Evolutionary conservation across 2,329 filamentous ascomycete genomes (phyloP).

Genomic region (Sporothrix schenckii): DNA sequence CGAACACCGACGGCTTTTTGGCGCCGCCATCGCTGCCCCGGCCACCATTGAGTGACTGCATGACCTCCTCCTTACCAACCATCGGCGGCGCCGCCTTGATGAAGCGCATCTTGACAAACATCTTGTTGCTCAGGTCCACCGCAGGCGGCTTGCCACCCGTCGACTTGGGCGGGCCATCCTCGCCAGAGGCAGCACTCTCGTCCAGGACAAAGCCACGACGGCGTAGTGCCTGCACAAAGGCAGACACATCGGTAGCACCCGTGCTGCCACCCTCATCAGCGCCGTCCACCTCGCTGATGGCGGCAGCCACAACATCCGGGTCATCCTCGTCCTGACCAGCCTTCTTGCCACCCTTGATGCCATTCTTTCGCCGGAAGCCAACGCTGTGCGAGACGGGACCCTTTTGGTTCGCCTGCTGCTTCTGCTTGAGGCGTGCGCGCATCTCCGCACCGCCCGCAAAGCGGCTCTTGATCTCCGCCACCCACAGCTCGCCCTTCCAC

Average conservation of each 20-base stretch:
- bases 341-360: conserved; percentile 49
- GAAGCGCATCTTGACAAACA: conserved; percentile 98
- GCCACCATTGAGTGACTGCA: conserved; percentile 23
- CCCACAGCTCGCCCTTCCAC: conserved; percentile 95
- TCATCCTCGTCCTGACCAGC: conserved; percentile 53
- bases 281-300: conserved; percentile 62
- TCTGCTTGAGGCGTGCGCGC: conserved; percentile 36
- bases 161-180: conserved; percentile 45
- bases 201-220: conserved; percentile 82
- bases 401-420: conserved; percentile 44
- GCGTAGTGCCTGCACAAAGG: conserved; percentile 81
- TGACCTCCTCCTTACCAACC: conserved; percentile 71
- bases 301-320: conserved; percentile 72
- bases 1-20: conserved; percentile 59
- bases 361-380: conserved; percentile 55
- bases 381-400: conserved; percentile 68
- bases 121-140: conserved; percentile 86
- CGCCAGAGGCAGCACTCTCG: conserved; percentile 46
- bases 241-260: conserved; percentile 80
- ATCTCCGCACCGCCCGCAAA: conserved; percentile 59
- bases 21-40: conserved; percentile 32
- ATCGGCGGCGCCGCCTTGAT: conserved; percentile 76
- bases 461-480: conserved; percentile 93
- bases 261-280: conserved; percentile 65
- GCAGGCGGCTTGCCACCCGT: conserved; percentile 49